Percentiles rank a stretch among this genome's conserved stretches.
Conservation (phyloP, 176 grass and related monocot genomes). For the Miscanthus lutarioriparius region DNA sequence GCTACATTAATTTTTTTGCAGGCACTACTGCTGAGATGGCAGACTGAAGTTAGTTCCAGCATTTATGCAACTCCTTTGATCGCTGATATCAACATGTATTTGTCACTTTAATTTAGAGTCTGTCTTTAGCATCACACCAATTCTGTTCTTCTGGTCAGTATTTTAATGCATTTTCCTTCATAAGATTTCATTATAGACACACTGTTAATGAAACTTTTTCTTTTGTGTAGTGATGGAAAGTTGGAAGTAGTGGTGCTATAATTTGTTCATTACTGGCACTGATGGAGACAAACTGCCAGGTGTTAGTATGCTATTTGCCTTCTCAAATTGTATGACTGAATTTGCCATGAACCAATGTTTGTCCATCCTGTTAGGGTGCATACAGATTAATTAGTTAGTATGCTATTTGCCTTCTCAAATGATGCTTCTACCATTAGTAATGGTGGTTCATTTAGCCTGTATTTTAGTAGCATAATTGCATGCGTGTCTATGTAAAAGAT, state of each 20-base stretch:
- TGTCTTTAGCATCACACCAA: conserved; percentile 3
- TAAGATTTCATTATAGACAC: background rate
- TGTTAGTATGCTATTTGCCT: too few species aligned
- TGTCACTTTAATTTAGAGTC: background rate
- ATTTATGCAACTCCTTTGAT: conserved; percentile 91
- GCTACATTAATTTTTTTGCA: too few species aligned
- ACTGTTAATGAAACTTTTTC: conserved; percentile 16
- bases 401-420: too few species aligned
- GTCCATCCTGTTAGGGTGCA: too few species aligned
- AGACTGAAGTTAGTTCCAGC: conserved; percentile 96
- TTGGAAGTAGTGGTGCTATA: conserved; percentile 91
- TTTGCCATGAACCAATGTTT: too few species aligned
- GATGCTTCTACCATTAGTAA: too few species aligned
- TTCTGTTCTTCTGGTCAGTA: background rate
- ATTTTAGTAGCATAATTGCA: too few species aligned
- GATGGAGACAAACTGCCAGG: too few species aligned
- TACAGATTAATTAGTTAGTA: too few species aligned
- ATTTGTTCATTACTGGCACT: conserved; percentile 94
- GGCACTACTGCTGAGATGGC: conserved; percentile 59
- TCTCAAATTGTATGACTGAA: too few species aligned
- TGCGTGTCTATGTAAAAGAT: too few species aligned
- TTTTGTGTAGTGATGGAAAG: conserved; percentile 32
- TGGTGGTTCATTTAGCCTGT: too few species aligned
- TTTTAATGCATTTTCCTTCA: background rate
- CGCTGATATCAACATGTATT: conserved; percentile 94